phyloP scores from a whole-genome alignment of 805 yeast genomes.

The Cyberlindnera mrakii region DNA sequence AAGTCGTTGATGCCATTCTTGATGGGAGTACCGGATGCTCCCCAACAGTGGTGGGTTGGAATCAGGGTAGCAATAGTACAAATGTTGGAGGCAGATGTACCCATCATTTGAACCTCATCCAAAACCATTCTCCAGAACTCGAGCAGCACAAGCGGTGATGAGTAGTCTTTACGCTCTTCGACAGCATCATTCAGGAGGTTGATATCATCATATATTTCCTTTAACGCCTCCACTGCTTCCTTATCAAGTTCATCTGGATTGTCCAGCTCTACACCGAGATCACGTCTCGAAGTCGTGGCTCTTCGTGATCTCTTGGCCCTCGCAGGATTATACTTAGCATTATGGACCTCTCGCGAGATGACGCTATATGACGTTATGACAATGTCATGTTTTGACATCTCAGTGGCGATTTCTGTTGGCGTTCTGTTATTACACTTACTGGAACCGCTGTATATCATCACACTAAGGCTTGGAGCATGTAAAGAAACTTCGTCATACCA shows the following conservation, averaged over 20 bases:
- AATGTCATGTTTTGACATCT: constrained; percentile 59
- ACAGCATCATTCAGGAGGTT: constrained; percentile 3
- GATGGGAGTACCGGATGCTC: constrained; percentile 93
- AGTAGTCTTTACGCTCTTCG: constrained; percentile 38
- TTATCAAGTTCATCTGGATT: not conserved
- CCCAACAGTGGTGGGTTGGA: constrained; percentile 91
- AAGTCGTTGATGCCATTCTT: constrained; percentile 61
- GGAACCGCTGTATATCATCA: constrained; percentile 61
- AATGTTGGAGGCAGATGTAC: constrained; percentile 64
- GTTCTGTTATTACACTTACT: constrained; percentile 28
- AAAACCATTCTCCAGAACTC: constrained; percentile 88
- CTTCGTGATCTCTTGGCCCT: constrained; percentile 23
- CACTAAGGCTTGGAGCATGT: constrained; percentile 56
- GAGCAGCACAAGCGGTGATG: constrained; percentile 74
- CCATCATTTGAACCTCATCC: constrained; percentile 95
- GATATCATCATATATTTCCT: constrained; percentile 10
- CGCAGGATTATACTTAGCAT: constrained; percentile 63
- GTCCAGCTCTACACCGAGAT: not conserved
- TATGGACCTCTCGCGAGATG: constrained; percentile 69
- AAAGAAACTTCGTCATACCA: constrained; percentile 71
- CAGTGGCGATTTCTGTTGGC: constrained; percentile 39
- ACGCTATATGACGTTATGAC: constrained; percentile 74
- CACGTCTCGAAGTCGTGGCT: constrained; percentile 1
- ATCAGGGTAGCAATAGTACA: constrained; percentile 75
- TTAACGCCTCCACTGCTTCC: constrained; percentile 4